Evolutionary conservation across 805 yeast genomes (phyloP).

Genomic region (Barnettozyma siamensis): DNA sequence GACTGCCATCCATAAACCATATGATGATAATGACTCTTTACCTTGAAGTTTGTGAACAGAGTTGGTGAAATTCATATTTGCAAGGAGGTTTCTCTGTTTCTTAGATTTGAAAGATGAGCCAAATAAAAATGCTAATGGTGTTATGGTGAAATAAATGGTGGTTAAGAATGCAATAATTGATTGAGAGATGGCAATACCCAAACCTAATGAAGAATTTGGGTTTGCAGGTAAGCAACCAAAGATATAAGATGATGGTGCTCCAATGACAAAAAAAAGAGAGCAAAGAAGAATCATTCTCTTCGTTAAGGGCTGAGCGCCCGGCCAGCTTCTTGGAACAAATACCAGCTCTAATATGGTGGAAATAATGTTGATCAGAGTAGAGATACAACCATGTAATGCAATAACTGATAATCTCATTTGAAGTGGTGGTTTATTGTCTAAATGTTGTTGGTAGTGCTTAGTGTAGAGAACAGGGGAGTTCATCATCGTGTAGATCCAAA

Average conservation of each 20-base stretch:
- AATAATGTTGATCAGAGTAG: slow-evolving; percentile 48
- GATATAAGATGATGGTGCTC: slow-evolving; percentile 50
- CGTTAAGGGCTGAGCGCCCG: slow-evolving; percentile 60
- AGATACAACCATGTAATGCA: slow-evolving; percentile 63
- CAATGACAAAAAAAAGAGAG: slow-evolving; percentile 37
- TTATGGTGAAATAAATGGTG: slow-evolving; percentile 50
- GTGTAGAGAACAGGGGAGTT: slow-evolving; percentile 69
- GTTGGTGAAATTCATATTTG: slow-evolving; percentile 55
- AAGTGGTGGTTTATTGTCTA: slow-evolving; percentile 55
- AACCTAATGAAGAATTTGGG: slow-evolving; percentile 28
- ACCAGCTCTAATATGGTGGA: slow-evolving; percentile 52
- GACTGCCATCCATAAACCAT: slow-evolving; percentile 63
- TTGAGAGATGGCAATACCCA: slow-evolving; percentile 47
- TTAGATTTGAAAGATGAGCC: slow-evolving; percentile 31
- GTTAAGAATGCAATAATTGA: slow-evolving; percentile 48
- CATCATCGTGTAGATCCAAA: slow-evolving; percentile 71
- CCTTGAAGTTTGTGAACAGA: slow-evolving; percentile 50
- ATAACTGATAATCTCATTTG: slow-evolving; percentile 52
- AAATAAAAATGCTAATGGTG: slow-evolving; percentile 57
- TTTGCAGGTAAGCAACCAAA: slow-evolving; percentile 34
- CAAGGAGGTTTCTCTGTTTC: slow-evolving; percentile 36
- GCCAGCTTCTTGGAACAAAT: slow-evolving; percentile 69
- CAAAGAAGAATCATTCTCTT: slow-evolving; percentile 41
- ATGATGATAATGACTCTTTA: slow-evolving; percentile 53
- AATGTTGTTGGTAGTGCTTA: slow-evolving; percentile 42